Evolutionary conservation across 306 rosid species (phyloP), one percentile per base, ranked within the genome.

Genomic region (Begonia peltatifolia): DNA sequence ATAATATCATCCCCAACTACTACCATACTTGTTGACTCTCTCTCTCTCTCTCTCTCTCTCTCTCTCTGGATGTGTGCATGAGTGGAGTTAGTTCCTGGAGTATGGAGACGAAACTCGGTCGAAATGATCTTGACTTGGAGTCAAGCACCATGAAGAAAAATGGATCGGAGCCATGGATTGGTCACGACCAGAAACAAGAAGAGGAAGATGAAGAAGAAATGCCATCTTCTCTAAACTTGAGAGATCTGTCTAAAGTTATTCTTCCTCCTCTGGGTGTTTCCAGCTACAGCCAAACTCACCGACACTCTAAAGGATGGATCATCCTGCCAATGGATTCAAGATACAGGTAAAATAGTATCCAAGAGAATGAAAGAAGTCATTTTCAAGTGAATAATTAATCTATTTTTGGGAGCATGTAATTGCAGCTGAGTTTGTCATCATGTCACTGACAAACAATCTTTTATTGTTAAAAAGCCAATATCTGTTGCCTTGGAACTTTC

Each of bases 181-280:
- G 18, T 10, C 25, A 15, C 11, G 42, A 30, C 38, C 38, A 30
- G 38, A 30, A 30, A 30, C 38, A 9, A 9, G 22, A 12, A 6
- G 46, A 59, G 4, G 25, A 69, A 50, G 61, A 46, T 10, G 22
- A 14, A 15, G 66, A 56, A n/a, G 46, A 23, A 36, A 66, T 63
- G 47, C 49, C 75, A 12, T 12, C 73, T 11, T 60, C 85, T 41
- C 68, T 80, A 49, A 68, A 52, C 71, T 62, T 83, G 25, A 47
- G 65, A 18, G 81, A 76, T 61, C 58, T 90, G 30, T 90, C 97
- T 9, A 90, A 90, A 78, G 63, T 90, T 43, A 83, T 85, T 57
- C 90, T 90, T 71, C 97, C 97, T 0, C 97, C 97, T 17, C 71
- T 90, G 42, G 97, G 97, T 54, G 85, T 47, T 65, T 78, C 97